Evolutionary conservation across 2,329 filamentous ascomycete genomes (phyloP).

Genomic region (Fusarium paranaense): DNA sequence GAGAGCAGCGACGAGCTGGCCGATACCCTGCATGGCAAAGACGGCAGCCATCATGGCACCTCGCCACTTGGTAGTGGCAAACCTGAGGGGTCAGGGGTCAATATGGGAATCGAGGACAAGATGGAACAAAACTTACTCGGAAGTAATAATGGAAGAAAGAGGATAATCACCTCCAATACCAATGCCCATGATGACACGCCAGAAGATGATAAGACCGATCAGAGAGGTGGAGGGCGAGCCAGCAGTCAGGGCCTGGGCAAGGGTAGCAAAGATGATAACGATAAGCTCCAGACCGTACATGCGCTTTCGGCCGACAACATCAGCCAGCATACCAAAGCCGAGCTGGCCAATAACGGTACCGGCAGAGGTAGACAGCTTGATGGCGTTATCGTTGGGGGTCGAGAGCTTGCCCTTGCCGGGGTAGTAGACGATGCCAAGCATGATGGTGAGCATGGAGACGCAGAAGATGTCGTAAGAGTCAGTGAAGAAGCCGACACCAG

Average conservation of each 20-base stretch:
- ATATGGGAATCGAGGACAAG: background rate
- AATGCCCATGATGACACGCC: constrained; percentile 77
- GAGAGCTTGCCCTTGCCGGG: constrained; percentile 70
- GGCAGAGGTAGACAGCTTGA: constrained; percentile 86
- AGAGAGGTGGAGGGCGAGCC: constrained; percentile 72
- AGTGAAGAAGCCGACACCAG: constrained; percentile 89
- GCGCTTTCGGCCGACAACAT: constrained; percentile 79
- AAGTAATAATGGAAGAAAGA: constrained; percentile 84
- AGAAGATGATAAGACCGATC: constrained; percentile 79
- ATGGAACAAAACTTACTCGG: constrained; percentile 65
- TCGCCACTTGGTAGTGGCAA: constrained; percentile 86
- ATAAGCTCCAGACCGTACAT: constrained; percentile 82
- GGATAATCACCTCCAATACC: constrained; percentile 74
- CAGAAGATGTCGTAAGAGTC: constrained; percentile 89
- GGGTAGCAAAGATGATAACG: constrained; percentile 81
- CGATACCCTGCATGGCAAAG: constrained; percentile 89
- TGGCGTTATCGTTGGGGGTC: constrained; percentile 77
- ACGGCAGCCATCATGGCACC: constrained; percentile 90
- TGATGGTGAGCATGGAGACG: constrained; percentile 77
- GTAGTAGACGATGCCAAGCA: constrained; percentile 85
- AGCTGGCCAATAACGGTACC: constrained; percentile 88
- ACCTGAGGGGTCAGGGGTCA: constrained; percentile 36
- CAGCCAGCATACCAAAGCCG: constrained; percentile 80
- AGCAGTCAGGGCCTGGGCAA: constrained; percentile 76
- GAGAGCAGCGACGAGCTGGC: constrained; percentile 80